Evolutionary conservation across 23 red algal species (phyloP).

Genomic region (Chondrus crispus): DNA sequence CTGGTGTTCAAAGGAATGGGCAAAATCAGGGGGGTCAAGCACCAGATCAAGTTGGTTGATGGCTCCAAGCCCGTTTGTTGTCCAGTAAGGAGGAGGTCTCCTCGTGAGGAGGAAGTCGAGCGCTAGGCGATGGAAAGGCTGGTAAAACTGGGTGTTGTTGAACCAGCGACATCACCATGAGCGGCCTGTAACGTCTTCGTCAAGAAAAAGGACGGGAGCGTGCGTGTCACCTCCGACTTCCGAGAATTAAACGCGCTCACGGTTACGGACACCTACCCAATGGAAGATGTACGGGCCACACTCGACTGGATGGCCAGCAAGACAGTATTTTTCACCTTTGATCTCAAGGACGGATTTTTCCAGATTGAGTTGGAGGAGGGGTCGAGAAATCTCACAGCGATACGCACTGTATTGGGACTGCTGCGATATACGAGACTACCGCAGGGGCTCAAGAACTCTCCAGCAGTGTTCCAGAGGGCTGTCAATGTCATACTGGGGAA

Average conservation of each 20-base stretch:
- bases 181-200: slow-evolving; percentile 22
- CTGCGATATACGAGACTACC: slow-evolving; percentile 3
- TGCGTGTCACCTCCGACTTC: slow-evolving; percentile 37
- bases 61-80: not conserved
- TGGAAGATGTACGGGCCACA: slow-evolving; percentile 1
- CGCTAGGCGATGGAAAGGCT: not conserved
- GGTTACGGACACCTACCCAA: not conserved
- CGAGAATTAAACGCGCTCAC: slow-evolving; percentile 3
- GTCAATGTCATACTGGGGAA: no score
- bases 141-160: not conserved
- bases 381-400: slow-evolving; percentile 14
- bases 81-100: not conserved
- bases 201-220: not conserved
- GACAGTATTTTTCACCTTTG: slow-evolving; percentile 7
- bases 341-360: slow-evolving; percentile 40
- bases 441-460: slow-evolving; percentile 4
- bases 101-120: not conserved
- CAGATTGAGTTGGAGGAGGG: not conserved
- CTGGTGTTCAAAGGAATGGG: slow-evolving; percentile 3
- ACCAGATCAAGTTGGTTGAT: not conserved
- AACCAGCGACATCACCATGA: not conserved
- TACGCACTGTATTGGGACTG: slow-evolving; percentile 19
- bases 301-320: not conserved
- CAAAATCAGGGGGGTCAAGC: not conserved
- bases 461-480: slow-evolving; percentile 11